Evolutionary conservation across 2,329 filamentous ascomycete genomes (phyloP), one percentile per base, ranked within the genome.

Genomic region (Colletotrichum sp.): DNA sequence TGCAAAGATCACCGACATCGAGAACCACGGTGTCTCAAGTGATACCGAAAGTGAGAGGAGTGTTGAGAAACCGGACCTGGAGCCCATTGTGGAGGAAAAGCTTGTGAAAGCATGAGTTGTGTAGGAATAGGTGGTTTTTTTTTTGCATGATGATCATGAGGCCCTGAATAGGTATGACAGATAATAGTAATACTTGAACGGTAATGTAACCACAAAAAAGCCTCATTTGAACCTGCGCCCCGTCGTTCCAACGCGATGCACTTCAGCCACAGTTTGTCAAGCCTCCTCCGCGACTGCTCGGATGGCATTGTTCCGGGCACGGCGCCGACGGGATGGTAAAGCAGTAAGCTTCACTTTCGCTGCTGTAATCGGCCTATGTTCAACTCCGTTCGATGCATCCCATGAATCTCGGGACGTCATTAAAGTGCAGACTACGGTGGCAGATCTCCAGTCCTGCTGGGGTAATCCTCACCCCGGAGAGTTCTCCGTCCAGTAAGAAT

Each of bases 1-100:
- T 12, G 70, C 73, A 2, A 68, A 32, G 48, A 75, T 75, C 10
- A 75, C 73, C 5, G 73, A 75, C 3, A 5, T 75, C 6, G 73
- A 75, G 56, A 75, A 73, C 18, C 48, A 73, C 16, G 73, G 73
- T 5, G 73, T 65, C 7, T 28, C 64, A 1, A 58, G 34, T 24
- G 73, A 75, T 12, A 68, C 43, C 18, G 60, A 61, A 9, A 75
- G 73, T 28, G 73, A 73, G 18, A 43, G 32, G 21, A 65, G 70
- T n/a, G 36, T 75, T 9, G 70, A 71, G 10, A 75, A 75, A 26
- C 36, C n/a, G 12, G 32, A 43, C 8, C 5, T 43, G n/a, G 26
- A 56, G 2, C 64, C 43, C 3, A 21, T n/a, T 12, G 9, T 28
- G 6, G 26, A 64, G 12, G 70, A 75, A 13, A 75, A 68, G 43